Evolutionary conservation across 1,284 basidiomycete species (phyloP), one percentile per base, ranked within the genome.

Genomic region (Microbotryum silenes-acaulis): DNA sequence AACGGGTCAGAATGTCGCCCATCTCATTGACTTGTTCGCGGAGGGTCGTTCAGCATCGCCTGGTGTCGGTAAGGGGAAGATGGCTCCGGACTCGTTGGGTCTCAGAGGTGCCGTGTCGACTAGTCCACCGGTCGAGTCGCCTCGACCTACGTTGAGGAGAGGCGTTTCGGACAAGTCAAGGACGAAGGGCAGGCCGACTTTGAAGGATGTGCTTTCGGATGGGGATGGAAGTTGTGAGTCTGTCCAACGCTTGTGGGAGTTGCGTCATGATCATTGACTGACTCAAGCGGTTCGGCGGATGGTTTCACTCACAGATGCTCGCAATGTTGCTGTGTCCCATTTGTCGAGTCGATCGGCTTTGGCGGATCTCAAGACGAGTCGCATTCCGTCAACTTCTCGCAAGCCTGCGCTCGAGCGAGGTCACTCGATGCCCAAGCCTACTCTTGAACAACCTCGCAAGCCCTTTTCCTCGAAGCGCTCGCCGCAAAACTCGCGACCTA

Each of bases 1-100:
- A 14, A 29, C 42, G n/a, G 59, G 50, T 4, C 53, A 57, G 8
- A 87, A 81, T 63, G 89, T 94, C 0, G 89, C 90, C 12, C 88
- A 92, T 63, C 78, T 94, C 23, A 88, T 93, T 20, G 86, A 83
- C 56, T 51, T 68, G 54, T 57, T 60, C 12, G 54, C 61, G 14
- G 71, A 64, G 20, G 58, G 52, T 23, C 56, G 50, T 18, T 37
- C 56, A 4, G 12, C 45, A 14, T 48, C 49, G 14, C 37, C 37
- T 42, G 37, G 16, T 4, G 49, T 47, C 4, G 44, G 25, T 31
- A 57, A 53, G 9, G 45, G 37, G 20, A 23, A 25, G 46, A 16
- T 14, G 54, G 16, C 7, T 7, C 1, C 44, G 44, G 29, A 20
- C 14, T 49, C 55, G 14, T 14, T 44, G 46, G 7, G 46, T 20